Evolutionary conservation across 352 stramenopile genomes (phyloP).

Genomic region (Aphanomyces euteiches): DNA sequence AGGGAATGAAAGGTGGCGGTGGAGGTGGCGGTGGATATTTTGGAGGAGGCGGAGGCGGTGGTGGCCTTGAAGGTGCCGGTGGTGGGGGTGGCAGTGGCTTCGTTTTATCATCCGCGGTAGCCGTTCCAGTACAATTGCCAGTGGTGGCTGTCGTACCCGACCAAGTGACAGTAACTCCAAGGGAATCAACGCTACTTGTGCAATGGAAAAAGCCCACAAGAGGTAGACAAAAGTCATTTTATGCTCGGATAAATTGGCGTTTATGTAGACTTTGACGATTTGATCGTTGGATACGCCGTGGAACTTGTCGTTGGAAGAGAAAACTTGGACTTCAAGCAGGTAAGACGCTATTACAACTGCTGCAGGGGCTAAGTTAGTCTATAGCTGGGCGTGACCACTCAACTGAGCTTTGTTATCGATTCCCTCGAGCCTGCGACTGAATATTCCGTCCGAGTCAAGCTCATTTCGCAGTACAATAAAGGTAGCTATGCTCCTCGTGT

Average conservation of each 20-base stretch:
- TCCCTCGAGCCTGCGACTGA: conserved; percentile 35
- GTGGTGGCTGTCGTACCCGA: not conserved
- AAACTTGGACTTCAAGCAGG: conserved; percentile 50
- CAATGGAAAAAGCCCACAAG: conserved; percentile 42
- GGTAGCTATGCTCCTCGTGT: conserved; percentile 41
- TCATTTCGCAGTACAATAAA: conserved; percentile 42
- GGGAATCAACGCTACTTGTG: conserved; percentile 32
- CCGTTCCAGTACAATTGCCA: not conserved
- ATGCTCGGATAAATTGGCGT: not conserved
- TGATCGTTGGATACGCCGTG: conserved; percentile 45
- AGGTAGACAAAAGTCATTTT: conserved; percentile 17
- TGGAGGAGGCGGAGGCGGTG: conserved; percentile 63
- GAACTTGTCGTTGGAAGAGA: conserved; percentile 57
- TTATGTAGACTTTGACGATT: not conserved
- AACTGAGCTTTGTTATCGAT: conserved; percentile 33
- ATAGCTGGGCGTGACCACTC: conserved; percentile 9
- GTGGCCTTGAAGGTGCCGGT: conserved; percentile 54
- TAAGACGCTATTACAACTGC: not conserved
- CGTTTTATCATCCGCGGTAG: conserved; percentile 30
- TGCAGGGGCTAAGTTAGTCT: not conserved
- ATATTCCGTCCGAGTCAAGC: conserved; percentile 59
- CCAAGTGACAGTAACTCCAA: conserved; percentile 9
- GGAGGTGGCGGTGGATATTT: conserved; percentile 72
- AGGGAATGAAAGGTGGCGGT: conserved; percentile 71
- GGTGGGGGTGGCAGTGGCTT: conserved; percentile 66